These are phyloP conservation scores for Trametes coccinea DNA, from an alignment of 768 basidiomycete genomes.

Conservation along the genomic window DNA sequence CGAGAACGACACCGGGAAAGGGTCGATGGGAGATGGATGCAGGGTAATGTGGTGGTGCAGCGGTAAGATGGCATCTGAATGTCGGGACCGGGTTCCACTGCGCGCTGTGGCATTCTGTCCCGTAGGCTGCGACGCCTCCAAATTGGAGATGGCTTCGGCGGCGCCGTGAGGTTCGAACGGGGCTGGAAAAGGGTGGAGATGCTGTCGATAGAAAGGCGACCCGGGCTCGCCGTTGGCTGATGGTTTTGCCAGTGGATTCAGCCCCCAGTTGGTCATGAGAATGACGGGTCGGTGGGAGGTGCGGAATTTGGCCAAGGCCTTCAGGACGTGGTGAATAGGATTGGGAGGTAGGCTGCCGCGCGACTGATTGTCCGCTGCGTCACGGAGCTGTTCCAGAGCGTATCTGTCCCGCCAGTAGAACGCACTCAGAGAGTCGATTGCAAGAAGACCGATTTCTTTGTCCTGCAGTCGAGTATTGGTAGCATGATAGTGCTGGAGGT, in stretches of 20 bases:
- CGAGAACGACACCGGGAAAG: constrained; percentile 15
- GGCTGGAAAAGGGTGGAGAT: constrained; percentile 49
- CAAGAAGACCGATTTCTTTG: constrained; percentile 62
- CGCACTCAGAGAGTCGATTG: constrained; percentile 73
- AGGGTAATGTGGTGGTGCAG: constrained; percentile 45
- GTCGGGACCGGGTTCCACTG: constrained; percentile 11
- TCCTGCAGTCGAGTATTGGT: constrained; percentile 42
- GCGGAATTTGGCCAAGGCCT: constrained; percentile 50
- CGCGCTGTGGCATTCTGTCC: not conserved
- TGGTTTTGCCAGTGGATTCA: constrained; percentile 34
- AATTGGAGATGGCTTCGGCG: constrained; percentile 4
- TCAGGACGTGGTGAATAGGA: constrained; percentile 48
- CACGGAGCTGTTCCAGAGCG: constrained; percentile 52
- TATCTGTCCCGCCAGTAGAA: constrained; percentile 82
- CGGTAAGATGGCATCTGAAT: constrained; percentile 23
- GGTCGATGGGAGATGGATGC: constrained; percentile 27
- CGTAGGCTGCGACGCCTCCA: constrained; percentile 4
- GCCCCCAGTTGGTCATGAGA: constrained; percentile 65
- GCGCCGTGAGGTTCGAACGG: constrained; percentile 28
- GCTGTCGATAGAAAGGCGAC: constrained; percentile 48
- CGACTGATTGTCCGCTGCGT: constrained; percentile 16
- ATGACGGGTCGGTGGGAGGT: constrained; percentile 50
- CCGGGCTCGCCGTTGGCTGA: constrained; percentile 19
- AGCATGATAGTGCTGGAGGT: constrained; percentile 56
- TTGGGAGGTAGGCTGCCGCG: constrained; percentile 19